These are phyloP conservation scores for Pleomassaria siparia DNA, from an alignment of 2,329 filamentous ascomycete genomes.

Conservation along the genomic window DNA sequence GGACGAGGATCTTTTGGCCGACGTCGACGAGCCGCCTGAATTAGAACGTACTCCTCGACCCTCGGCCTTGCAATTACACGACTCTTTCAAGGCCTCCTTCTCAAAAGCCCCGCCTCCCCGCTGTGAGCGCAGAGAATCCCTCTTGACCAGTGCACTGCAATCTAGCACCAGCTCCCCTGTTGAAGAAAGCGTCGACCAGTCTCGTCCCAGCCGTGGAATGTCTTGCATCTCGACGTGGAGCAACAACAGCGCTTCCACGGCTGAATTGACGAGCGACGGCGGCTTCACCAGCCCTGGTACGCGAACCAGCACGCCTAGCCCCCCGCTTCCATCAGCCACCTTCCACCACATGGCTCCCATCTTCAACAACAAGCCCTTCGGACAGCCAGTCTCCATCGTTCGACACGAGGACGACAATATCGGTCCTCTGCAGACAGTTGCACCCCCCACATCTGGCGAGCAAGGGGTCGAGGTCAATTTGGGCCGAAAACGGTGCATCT, in stretches of 20 bases:
- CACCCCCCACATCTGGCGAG: conserved; percentile 48
- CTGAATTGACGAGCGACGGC: conserved; percentile 92
- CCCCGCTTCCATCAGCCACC: conserved; percentile 67
- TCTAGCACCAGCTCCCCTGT: conserved; percentile 42
- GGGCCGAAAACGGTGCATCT: conserved; percentile 85
- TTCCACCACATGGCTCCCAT: conserved; percentile 40
- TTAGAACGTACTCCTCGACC: conserved; percentile 54
- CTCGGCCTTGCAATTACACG: conserved; percentile 37
- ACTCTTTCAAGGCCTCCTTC: conserved; percentile 47
- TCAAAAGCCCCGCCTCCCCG: conserved; percentile 51
- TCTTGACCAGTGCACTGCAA: conserved; percentile 81
- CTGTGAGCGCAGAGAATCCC: conserved; percentile 68
- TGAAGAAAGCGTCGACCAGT: conserved; percentile 46
- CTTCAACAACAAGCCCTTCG: conserved; percentile 43
- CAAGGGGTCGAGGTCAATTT: conserved; percentile 63
- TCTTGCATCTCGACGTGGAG: conserved; percentile 70
- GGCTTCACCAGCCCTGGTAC: conserved; percentile 81
- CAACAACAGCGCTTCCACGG: conserved; percentile 80
- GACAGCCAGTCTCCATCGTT: conserved; percentile 40
- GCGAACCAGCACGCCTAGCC: conserved; percentile 84
- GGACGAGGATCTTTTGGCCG: conserved; percentile 69
- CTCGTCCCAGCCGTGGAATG: conserved; percentile 44
- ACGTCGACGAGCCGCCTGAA: conserved; percentile 89
- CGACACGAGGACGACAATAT: conserved; percentile 40
- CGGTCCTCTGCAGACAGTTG: conserved; percentile 24